Base-by-base conservation (phyloP, 805 yeast genomes). In the Priceomyces melissophilus region DNA sequence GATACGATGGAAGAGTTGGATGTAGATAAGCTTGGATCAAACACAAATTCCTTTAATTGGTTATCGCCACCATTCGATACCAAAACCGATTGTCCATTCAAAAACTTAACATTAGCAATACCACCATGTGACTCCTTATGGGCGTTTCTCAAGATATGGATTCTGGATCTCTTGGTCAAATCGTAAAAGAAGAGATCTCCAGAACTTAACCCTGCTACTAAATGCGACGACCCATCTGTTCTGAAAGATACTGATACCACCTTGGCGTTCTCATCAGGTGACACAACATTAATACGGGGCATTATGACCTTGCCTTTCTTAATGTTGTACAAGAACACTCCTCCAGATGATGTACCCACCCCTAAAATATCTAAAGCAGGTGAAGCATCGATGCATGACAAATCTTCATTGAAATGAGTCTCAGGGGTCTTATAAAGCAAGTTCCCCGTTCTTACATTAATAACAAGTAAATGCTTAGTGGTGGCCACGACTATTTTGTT, bases 41-140 rank as follows among this genome's bases (percentile, higher is more conserved):
- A 93, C 0, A 89, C 97, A 52, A 73, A 86, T 62, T 93, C 98
- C 54, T 87, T 87, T 51, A 93, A 69, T 30, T 81, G 79, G 62
- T 93, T 93, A 59, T 95, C 98, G 28, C 86, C 91, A 50, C 98
- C 98, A 33, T 84, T 80, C 2, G 96, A 84, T 10, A 93, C 83
- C 12, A 89, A 67, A 14, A 95, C 82, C 0, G 99, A 90, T 65
- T 91, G 98, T 3, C 97, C 97, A 50, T 87, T 84, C 42, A 93
- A 68, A 60, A 88, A 93, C 35, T 76, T 70, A 4, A 79, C 86
- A 38, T 76, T 78, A 4, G 88, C 69, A 10, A 89, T 81, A 50
- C 96, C 96, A 15, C 96, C 96, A 42, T 73, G 73, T 1, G 72
- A 50, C 51, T 84, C 91, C 40, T 73, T 73, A 57, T 91, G 97